Percentiles rank a stretch among this genome's conserved stretches.
These are phyloP conservation scores for Ceratonia siliqua DNA, from an alignment of 306 rosid species.

Conservation along the genomic window DNA sequence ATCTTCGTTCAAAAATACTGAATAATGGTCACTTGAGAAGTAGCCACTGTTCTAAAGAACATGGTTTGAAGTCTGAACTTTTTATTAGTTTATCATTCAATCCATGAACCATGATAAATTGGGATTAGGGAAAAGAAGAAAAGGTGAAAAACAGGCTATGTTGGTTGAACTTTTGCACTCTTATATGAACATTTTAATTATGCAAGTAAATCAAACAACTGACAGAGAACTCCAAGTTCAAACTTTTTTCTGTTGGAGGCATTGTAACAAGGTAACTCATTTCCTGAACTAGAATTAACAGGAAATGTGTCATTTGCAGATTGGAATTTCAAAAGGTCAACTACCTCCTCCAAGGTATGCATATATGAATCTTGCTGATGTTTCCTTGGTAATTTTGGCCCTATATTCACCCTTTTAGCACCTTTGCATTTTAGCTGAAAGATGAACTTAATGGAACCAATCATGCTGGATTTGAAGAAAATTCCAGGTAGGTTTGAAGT, in stretches of 20 bases:
- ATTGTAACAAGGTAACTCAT: slow-evolving; percentile 12
- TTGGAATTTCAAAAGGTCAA: slow-evolving; percentile 51
- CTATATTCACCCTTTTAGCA: slow-evolving; percentile 32
- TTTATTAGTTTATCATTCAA: background rate
- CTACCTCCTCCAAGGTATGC: slow-evolving; percentile 55
- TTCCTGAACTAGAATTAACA: slow-evolving; percentile 38
- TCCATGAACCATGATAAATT: background rate
- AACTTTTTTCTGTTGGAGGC: slow-evolving; percentile 21
- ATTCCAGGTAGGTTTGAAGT: slow-evolving; percentile 63
- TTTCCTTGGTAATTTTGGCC: slow-evolving; percentile 27
- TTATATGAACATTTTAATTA: background rate
- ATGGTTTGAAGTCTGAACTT: too few relatives aligned
- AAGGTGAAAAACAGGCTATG: background rate
- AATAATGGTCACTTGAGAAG: background rate
- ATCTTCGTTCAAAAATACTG: background rate
- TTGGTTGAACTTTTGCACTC: background rate
- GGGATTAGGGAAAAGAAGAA: background rate
- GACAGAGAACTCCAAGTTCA: slow-evolving; percentile 2
- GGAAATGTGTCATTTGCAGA: slow-evolving; percentile 52
- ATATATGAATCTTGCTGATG: slow-evolving; percentile 14
- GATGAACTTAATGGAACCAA: slow-evolving; percentile 46
- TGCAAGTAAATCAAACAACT: background rate
- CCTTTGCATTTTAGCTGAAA: slow-evolving; percentile 49
- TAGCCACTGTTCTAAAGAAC: background rate
- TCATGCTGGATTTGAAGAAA: slow-evolving; percentile 71